Conservation (phyloP, 169 alveolate genomes). For the Besnoitia besnoiti region DNA sequence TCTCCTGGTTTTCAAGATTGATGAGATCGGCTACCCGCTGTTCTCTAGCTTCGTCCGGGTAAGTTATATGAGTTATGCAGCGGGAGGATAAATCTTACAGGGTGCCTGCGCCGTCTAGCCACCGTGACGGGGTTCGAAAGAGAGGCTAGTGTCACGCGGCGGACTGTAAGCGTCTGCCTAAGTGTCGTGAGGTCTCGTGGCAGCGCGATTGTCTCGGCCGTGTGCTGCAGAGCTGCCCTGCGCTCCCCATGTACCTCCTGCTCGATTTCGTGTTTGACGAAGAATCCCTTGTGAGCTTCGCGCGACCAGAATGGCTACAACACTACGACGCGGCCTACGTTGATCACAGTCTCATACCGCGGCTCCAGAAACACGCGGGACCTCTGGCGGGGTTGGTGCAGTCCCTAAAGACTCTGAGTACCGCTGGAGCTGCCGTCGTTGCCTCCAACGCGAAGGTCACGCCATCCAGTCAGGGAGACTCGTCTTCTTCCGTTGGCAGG, state of each 20-base stretch:
- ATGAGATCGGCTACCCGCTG: not conserved
- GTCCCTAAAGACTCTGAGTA: constrained; percentile 9
- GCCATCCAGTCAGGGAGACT: not conserved
- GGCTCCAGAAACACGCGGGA: not conserved
- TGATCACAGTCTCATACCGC: not conserved
- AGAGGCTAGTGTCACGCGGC: too few relatives aligned
- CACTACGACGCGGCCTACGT: constrained; percentile 25
- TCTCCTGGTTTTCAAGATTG: constrained; percentile 4
- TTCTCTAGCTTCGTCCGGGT: constrained; percentile 19
- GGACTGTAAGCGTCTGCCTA: too few relatives aligned
- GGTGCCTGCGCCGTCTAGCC: too few relatives aligned
- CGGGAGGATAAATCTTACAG: not conserved
- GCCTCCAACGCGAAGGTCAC: not conserved
- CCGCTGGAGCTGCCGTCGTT: not conserved
- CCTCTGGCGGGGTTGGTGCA: not conserved
- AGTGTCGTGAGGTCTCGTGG: too few relatives aligned
- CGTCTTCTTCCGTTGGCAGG: not conserved
- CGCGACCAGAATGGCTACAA: not conserved
- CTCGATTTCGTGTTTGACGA: not conserved
- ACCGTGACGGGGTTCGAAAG: too few relatives aligned
- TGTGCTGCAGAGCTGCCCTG: constrained; percentile 24
- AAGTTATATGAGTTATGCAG: not conserved
- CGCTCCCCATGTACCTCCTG: constrained; percentile 20
- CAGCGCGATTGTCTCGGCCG: too few relatives aligned
- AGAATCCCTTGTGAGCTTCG: not conserved